Evolutionary conservation across 805 yeast genomes (phyloP).

Genomic region (Phaffomyces opuntiae): DNA sequence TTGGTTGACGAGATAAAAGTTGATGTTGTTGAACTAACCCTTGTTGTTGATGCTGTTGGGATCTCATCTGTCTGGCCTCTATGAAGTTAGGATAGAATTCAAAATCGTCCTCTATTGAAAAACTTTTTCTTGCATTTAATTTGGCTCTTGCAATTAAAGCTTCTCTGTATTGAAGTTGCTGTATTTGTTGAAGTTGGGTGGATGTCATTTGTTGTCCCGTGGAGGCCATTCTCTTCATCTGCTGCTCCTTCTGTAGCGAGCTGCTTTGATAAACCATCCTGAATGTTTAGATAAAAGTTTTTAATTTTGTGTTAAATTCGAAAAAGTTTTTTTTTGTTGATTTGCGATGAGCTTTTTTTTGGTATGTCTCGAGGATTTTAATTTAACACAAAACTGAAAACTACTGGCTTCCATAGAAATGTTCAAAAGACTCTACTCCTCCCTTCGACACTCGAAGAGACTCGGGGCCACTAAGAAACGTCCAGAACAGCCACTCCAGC

Average conservation of each 20-base stretch:
- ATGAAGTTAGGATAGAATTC: slow-evolving; percentile 53
- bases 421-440: slow-evolving; percentile 3
- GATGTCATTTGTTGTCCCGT: background rate
- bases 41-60: background rate
- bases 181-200: slow-evolving; percentile 8
- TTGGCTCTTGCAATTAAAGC: slow-evolving; percentile 35
- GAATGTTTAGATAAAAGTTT: background rate
- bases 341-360: background rate
- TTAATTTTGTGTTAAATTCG: background rate
- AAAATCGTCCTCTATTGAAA: slow-evolving; percentile 63
- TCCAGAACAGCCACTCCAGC: slow-evolving; percentile 23
- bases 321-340: background rate
- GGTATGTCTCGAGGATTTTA: background rate
- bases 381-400: background rate
- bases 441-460: slow-evolving; percentile 4
- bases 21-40: background rate
- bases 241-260: background rate
- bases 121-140: slow-evolving; percentile 58
- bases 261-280: background rate
- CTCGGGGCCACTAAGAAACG: slow-evolving; percentile 5
- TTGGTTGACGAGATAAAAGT: background rate
- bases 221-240: too few species aligned
- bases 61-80: slow-evolving; percentile 4
- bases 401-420: background rate
- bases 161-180: slow-evolving; percentile 14